Evolutionary conservation across 768 basidiomycete genomes (phyloP), one percentile per base, ranked within the genome.

Genomic region (Mycena chlorophos): DNA sequence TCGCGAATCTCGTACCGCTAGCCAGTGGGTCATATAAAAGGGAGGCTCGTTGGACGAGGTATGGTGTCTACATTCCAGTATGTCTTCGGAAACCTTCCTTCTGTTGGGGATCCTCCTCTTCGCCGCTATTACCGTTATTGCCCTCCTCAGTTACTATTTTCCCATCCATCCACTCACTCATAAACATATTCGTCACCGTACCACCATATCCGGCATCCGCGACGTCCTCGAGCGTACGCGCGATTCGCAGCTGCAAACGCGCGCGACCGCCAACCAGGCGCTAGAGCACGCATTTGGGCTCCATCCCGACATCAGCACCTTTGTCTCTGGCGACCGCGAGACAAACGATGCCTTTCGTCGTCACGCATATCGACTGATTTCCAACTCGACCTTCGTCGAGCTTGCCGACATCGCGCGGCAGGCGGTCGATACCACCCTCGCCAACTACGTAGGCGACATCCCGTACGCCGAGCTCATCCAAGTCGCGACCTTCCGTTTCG

Each of bases 261-360:
- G 78, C 3, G 72, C 77, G 0, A 27, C 58, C 3, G 65, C 78
- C 3, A 79, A 79, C 47, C 47, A 61, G 38, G 67, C 74, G 2
- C 65, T 79, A 0, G 53, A 69, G 22, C 63, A 58, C 4, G 72
- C 74, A 0, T 70, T 79, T 19, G 51, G 57, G 3, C 56, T 78
- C 3, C n/a, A n/a, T n/a, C n/a, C n/a, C n/a, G n/a, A n/a, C n/a
- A 73, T 78, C 0, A 86, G 78, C 45, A 81, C 84, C 0, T 86
- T 86, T 38, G 83, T 85, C 27, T 78, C 73, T 37, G 31, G 51
- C 0, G 71, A 78, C 3, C 5, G 23, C 26, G 45, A 26, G 23
- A 46, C 45, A 25, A 46, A 46, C 22, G 4, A 6, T 13, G 25
- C 45, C 5, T 46, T 46, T 28, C 45, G 45, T n/a, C 22, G 45